Conservation (phyloP, 1,284 basidiomycete genomes). For the Takashimella tepidaria region DNA sequence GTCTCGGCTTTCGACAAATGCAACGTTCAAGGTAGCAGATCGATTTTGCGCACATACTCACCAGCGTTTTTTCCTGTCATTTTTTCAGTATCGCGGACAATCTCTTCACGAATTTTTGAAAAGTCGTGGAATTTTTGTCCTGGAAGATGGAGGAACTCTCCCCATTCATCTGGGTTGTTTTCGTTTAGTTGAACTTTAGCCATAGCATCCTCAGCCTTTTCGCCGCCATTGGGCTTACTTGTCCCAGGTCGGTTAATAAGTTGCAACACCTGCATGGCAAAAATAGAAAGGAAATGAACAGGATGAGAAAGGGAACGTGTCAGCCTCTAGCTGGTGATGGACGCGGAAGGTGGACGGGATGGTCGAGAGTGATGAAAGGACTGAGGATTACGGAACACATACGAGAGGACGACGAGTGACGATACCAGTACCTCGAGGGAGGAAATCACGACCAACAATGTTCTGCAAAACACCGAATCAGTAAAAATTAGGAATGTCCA, state of each 20-base stretch:
- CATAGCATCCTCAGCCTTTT: conserved; percentile 29
- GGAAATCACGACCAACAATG: conserved; percentile 93
- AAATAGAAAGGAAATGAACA: no score
- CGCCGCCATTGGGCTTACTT: conserved; percentile 53
- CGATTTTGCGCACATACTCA: conserved; percentile 32
- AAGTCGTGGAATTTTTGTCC: conserved; percentile 98
- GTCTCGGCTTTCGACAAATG: background rate
- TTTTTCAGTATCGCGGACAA: conserved; percentile 91
- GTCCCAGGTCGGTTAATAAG: conserved; percentile 73
- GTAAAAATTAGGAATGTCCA: background rate
- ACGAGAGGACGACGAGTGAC: conserved; percentile 91
- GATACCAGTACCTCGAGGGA: conserved; percentile 60
- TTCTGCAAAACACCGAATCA: conserved; percentile 60
- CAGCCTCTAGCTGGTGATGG: background rate
- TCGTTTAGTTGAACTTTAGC: conserved; percentile 49
- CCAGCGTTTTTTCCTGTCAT: conserved; percentile 95
- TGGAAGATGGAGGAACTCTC: conserved; percentile 93
- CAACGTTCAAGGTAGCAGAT: conserved; percentile 2
- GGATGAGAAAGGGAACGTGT: no score
- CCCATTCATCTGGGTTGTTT: conserved; percentile 92
- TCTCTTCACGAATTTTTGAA: conserved; percentile 92
- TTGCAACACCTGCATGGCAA: conserved; percentile 74
- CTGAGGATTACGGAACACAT: no score
- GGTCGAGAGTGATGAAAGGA: no score
- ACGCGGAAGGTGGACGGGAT: background rate